Percentiles rank a stretch among this genome's conserved stretches.
These are phyloP conservation scores for Pleurotus giganteus DNA, from an alignment of 768 basidiomycete species.

Conservation along the genomic window DNA sequence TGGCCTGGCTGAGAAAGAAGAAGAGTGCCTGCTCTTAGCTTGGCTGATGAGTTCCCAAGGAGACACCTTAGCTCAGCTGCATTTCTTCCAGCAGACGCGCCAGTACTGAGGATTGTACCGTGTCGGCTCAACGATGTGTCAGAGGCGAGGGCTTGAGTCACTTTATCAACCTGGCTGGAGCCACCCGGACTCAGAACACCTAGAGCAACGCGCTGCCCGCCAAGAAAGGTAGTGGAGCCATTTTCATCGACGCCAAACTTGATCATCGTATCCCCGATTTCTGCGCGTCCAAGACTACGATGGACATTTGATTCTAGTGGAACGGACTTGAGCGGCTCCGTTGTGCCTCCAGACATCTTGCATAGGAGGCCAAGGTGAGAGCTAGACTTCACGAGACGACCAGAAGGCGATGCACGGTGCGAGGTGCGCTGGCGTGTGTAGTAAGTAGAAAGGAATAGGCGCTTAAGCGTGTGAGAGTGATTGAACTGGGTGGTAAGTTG, in stretches of 20 bases:
- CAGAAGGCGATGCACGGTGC: neutral
- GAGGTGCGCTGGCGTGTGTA: neutral
- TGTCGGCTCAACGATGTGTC: constrained; percentile 34
- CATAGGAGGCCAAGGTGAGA: neutral
- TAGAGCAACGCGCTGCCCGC: constrained; percentile 37
- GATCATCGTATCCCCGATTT: constrained; percentile 46
- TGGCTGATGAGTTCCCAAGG: constrained; percentile 59
- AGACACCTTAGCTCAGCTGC: constrained; percentile 59
- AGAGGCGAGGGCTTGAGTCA: neutral
- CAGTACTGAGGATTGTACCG: constrained; percentile 53
- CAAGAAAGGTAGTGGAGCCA: constrained; percentile 32
- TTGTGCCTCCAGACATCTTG: neutral
- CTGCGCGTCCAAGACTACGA: constrained; percentile 26
- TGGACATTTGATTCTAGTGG: neutral
- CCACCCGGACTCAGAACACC: constrained; percentile 29
- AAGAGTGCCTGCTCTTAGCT: constrained; percentile 52
- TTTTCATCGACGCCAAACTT: constrained; percentile 36
- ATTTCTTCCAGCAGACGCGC: constrained; percentile 46
- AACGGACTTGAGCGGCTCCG: neutral
- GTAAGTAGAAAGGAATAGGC: neutral
- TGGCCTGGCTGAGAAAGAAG: constrained; percentile 32
- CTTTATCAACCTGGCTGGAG: constrained; percentile 8
- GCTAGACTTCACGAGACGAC: constrained; percentile 24
- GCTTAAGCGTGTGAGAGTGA: neutral
- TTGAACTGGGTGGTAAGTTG: neutral